phyloP scores from a whole-genome alignment of 1,284 basidiomycete species.

The Tylopilus orsonianus region DNA sequence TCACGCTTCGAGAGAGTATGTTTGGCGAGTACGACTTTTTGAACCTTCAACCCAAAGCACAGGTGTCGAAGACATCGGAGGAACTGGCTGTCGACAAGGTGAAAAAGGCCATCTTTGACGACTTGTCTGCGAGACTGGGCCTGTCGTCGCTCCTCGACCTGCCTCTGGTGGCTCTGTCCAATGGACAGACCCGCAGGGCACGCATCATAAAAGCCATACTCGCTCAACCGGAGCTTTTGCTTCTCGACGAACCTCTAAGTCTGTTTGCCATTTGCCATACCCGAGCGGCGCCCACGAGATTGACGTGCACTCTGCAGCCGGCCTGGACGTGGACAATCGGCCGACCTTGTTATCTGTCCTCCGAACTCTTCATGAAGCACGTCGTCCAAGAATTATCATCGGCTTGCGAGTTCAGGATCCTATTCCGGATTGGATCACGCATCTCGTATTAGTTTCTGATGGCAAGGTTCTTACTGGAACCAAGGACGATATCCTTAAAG shows the following conservation, averaged over 20 bases:
- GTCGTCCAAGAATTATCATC: conserved; percentile 66
- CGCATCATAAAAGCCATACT: conserved; percentile 82
- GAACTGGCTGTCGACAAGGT: conserved; percentile 18
- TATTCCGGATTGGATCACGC: conserved; percentile 81
- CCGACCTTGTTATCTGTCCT: conserved; percentile 60
- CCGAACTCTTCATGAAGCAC: conserved; percentile 51
- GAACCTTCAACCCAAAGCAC: conserved; percentile 29
- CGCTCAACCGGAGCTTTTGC: conserved; percentile 63
- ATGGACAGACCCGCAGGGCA: conserved; percentile 89
- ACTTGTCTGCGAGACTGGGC: conserved; percentile 52
- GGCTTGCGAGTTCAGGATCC: conserved; percentile 80
- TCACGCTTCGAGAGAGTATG: conserved; percentile 72
- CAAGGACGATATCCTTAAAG: conserved; percentile 40
- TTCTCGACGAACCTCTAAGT: conserved; percentile 88
- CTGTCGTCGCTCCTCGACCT: conserved; percentile 70
- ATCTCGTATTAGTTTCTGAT: conserved; percentile 63
- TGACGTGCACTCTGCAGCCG: conserved; percentile 49
- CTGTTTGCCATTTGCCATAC: conserved; percentile 26
- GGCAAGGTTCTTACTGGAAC: conserved; percentile 47
- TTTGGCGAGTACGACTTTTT: conserved; percentile 49
- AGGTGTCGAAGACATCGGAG: conserved; percentile 20
- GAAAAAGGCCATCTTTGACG: conserved; percentile 44
- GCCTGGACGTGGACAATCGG: conserved; percentile 65
- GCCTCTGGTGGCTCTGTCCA: conserved; percentile 81
- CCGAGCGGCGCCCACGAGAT: conserved; percentile 1